Conservation (phyloP, 2,329 filamentous ascomycete species). For the Microcyclospora tardicrescens region DNA sequence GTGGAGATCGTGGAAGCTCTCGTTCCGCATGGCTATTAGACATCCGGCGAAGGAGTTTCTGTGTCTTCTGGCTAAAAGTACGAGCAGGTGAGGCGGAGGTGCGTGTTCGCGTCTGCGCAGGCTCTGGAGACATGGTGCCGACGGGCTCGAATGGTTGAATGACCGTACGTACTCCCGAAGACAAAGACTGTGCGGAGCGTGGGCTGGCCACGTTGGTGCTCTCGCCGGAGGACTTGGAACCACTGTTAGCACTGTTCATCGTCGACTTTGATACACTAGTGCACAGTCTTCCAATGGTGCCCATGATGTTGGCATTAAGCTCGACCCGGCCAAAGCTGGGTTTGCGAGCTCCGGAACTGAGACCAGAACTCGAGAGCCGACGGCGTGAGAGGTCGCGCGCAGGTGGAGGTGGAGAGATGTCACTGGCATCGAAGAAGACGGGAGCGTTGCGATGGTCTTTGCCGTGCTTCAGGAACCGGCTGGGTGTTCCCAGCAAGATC, state of each 20-base stretch:
- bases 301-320: constrained; percentile 15
- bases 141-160: constrained; percentile 6
- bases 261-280: constrained; percentile 8
- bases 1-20: constrained; percentile 1
- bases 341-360: constrained; percentile 10
- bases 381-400: constrained; percentile 6
- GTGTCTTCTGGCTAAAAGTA: constrained; percentile 18
- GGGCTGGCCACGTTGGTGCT: constrained; percentile 8
- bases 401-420: constrained; percentile 6
- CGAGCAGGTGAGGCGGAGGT: constrained; percentile 14
- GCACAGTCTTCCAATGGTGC: constrained; percentile 7
- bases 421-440: constrained; percentile 13
- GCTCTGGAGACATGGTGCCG: constrained; percentile 6
- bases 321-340: constrained; percentile 17
- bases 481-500: constrained; percentile 23
- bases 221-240: not conserved
- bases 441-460: constrained; percentile 7
- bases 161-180: constrained; percentile 16
- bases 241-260: constrained; percentile 3
- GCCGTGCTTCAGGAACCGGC: constrained; percentile 21
- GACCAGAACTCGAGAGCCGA: constrained; percentile 16
- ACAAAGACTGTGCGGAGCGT: constrained; percentile 13
- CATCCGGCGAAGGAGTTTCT: constrained; percentile 21
- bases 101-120: constrained; percentile 7
- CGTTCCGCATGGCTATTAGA: constrained; percentile 13